Base-by-base conservation (phyloP, 2,329 filamentous ascomycete genomes). In the Eutypa lata region DNA sequence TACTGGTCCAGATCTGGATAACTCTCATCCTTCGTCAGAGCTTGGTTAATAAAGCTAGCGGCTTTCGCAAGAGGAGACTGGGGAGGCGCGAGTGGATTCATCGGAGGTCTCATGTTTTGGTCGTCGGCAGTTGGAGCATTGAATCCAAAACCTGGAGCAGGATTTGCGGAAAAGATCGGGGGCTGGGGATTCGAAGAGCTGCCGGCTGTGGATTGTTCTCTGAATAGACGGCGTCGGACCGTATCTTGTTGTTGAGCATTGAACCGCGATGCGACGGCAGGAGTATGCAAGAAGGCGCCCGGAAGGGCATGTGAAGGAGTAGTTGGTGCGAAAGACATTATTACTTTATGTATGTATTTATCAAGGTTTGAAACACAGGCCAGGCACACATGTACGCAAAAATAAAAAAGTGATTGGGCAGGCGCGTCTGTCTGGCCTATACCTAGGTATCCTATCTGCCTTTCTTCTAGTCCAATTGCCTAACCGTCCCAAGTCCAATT, bases 1-100 rank as follows among this genome's bases (percentile, higher is more conserved):
- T 96, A 96, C 53, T 84, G 88, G 69, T 97, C 93, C 18, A 99
- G 76, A 58, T 96, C 90, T 7, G 92, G 92, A 66, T 91, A 99
- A 66, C 84, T 84, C 63, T 86, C 84, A 66, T 97, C 93, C 54
- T 81, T 78, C 54, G 83, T 78, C 44, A 97, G 75, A 44, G 89
- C 87, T 59, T 86, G 82, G 71, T 96, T 96, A 69, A 99, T 87
- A 19, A 89, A 92, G 59, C 80, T 81, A 46, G 91, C 90, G 19
- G 91, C 94, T 71, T 90, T 89, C 60, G 89, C 82, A 54, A 96
- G 68, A 54, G 79, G 76, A 51, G 74, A 71, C 57, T 78, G 73
- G 33, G 77, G 74, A 40, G 71, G 59, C 18, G 70, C 63, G 18
- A 71, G 59, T 5, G 70, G 62, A 40, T 60, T 57, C 63, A 43